phyloP scores from a whole-genome alignment of 306 rosid genomes.

The Sindora glabra region DNA sequence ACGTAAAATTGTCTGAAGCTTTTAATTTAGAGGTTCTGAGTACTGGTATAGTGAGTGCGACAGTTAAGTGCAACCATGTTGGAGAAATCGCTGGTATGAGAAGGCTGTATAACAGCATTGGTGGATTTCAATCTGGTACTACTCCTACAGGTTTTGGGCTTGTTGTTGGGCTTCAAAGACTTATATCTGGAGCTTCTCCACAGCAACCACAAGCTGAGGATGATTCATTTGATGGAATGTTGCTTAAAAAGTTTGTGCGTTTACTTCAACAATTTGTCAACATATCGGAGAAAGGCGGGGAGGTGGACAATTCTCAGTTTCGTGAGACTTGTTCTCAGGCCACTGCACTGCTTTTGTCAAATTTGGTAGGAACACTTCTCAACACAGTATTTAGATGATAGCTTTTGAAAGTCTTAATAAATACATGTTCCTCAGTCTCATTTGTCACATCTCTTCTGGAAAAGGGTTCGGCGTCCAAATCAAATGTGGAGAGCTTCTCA shows the following conservation, averaged over 20 bases:
- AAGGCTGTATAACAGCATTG: constrained; percentile 91
- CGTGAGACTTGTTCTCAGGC: constrained; percentile 98
- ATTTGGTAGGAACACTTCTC: constrained; percentile 55
- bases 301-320: constrained; percentile 76
- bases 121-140: constrained; percentile 74
- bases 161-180: constrained; percentile 81
- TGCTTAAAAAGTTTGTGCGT: constrained; percentile 81
- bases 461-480: constrained; percentile 83
- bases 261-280: constrained; percentile 89
- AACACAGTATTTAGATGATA: constrained; percentile 1
- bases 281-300: constrained; percentile 84
- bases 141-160: constrained; percentile 66
- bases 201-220: constrained; percentile 74
- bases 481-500: constrained; percentile 84
- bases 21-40: constrained; percentile 93
- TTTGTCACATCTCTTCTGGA: constrained; percentile 21
- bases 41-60: constrained; percentile 80
- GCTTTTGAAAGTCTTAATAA: constrained; percentile 3
- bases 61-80: constrained; percentile 92
- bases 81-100: constrained; percentile 99
- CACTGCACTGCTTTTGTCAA: constrained; percentile 84
- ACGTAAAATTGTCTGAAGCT: constrained; percentile 78
- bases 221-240: constrained; percentile 75
- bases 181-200: constrained; percentile 90
- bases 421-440: constrained; percentile 22